Percentiles rank a stretch among this genome's conserved stretches.
These are phyloP conservation scores for Vanderwaltozyma yarrowii DNA, from an alignment of 805 yeast genomes.

Conservation along the genomic window DNA sequence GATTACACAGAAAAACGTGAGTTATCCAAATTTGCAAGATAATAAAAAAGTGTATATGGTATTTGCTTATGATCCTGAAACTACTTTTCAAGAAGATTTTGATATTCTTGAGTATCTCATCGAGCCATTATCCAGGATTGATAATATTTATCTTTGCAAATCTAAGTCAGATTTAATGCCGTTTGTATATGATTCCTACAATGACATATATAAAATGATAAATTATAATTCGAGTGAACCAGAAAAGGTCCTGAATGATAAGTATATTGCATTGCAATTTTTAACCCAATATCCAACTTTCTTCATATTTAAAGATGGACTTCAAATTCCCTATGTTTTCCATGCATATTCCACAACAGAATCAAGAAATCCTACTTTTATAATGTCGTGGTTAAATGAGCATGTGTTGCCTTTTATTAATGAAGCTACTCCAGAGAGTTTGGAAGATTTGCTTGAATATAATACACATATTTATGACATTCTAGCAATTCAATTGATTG, in stretches of 20 bases:
- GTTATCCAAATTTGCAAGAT: slow-evolving; percentile 1
- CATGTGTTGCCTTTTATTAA: slow-evolving; percentile 43
- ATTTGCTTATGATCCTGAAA: slow-evolving; percentile 41
- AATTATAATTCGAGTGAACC: slow-evolving; percentile 32
- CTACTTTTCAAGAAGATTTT: slow-evolving; percentile 47
- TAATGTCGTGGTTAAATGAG: slow-evolving; percentile 41
- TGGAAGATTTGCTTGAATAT: slow-evolving; percentile 9
- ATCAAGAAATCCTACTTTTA: slow-evolving; percentile 38
- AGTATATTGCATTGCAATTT: slow-evolving; percentile 40
- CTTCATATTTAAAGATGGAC: slow-evolving; percentile 47
- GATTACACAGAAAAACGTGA: slow-evolving; percentile 11
- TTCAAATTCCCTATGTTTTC: slow-evolving; percentile 41
- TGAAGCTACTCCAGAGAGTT: slow-evolving; percentile 37
- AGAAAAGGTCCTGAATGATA: slow-evolving; percentile 26
- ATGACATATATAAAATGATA: slow-evolving; percentile 29
- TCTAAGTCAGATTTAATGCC: slow-evolving; percentile 39
- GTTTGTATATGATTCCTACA: slow-evolving; percentile 29
- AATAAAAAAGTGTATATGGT: slow-evolving; percentile 35
- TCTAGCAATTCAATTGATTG: slow-evolving; percentile 15
- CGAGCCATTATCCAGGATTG: slow-evolving; percentile 49
- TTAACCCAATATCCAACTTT: slow-evolving; percentile 54
- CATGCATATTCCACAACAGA: slow-evolving; percentile 59
- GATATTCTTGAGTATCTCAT: slow-evolving; percentile 49
- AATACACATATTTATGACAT: slow-evolving; percentile 12
- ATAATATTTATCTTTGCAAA: slow-evolving; percentile 44